Evolutionary conservation across 768 basidiomycete genomes (phyloP), one percentile per base, ranked within the genome.

Genomic region (Psilocybe azurescens): DNA sequence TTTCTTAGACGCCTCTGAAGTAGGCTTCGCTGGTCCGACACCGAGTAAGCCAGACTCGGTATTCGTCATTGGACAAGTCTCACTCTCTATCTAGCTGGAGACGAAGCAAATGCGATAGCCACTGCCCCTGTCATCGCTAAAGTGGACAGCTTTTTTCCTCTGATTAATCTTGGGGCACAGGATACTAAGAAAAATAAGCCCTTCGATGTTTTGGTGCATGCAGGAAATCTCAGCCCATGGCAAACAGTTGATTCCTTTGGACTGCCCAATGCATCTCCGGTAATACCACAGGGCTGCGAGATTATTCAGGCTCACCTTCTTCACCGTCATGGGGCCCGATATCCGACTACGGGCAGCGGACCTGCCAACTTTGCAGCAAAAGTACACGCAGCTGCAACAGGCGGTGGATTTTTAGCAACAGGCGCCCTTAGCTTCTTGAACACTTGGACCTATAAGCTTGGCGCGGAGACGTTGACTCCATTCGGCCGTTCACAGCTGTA

Each of bases 401-500:
- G 63, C 9, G 71, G 76, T 3, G 74, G 77, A 3, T 84, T 88
- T 75, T 79, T 76, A 14, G 85, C 83, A 0, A 79, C 76, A 0
- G 90, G 88, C 0, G 74, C 81, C 0, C 72, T 93, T n/a, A 66
- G 76, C 1, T 94, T 93, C 69, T 73, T 94, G 72, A 87, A 89
- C 65, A 81, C 80, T 38, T 94, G 91, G 91, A 84, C 83, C 3
- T 94, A 89, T 72, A 87, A 87, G 66, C 86, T 94, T 11, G 93
- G 93, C 10, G 85, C 84, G 61, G 93, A 93, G 74, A 81, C 86
- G 49, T 73, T 93, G 61, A 90, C 90, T 3, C 90, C 90, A 1
- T 93, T 92, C 64, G 91, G 91, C 8, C 80, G 92, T 44, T 82
- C 85, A 59, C 89, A 94, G 61, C 69, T 93, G 63, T 93, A 77